Conservation (phyloP, 371 early-diverging fungal genomes). For the Mucor circinelloides region DNA sequence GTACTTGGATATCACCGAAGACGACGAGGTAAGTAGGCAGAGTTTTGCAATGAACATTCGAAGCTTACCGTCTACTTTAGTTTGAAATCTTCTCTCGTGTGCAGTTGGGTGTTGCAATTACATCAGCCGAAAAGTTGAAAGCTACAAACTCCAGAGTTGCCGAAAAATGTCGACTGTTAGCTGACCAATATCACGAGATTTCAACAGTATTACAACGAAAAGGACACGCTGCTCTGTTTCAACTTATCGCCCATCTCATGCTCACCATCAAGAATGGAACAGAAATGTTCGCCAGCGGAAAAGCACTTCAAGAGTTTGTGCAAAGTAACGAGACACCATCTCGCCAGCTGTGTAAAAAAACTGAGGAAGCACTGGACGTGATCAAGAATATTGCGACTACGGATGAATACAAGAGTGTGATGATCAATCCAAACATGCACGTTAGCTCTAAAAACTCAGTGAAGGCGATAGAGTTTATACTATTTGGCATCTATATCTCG, state of each 20-base stretch:
- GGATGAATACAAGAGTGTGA: not conserved
- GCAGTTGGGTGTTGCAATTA: slow-evolving; percentile 37
- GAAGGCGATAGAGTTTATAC: slow-evolving; percentile 4
- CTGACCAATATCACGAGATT: not conserved
- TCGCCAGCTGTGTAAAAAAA: too few species aligned
- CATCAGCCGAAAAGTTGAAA: slow-evolving; percentile 32
- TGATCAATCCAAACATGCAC: not conserved
- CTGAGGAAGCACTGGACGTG: too few species aligned
- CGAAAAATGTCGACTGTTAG: not conserved
- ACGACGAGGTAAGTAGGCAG: slow-evolving; percentile 31
- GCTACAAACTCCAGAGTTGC: slow-evolving; percentile 27
- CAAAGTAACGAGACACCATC: not conserved
- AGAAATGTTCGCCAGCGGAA: not conserved
- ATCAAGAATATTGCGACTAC: not conserved
- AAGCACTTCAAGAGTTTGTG: not conserved
- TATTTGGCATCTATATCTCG: not conserved
- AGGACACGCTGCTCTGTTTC: slow-evolving; percentile 2
- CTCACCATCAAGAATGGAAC: not conserved
- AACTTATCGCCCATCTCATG: slow-evolving; percentile 8
- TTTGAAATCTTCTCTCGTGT: slow-evolving; percentile 40
- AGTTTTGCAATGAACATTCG: not conserved
- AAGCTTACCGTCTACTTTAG: slow-evolving; percentile 9
- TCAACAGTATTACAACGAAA: not conserved
- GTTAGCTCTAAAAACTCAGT: not conserved
- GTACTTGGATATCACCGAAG: slow-evolving; percentile 26